Evolutionary conservation across 768 basidiomycete genomes (phyloP).

Genomic region (Rhodocollybia butyracea): DNA sequence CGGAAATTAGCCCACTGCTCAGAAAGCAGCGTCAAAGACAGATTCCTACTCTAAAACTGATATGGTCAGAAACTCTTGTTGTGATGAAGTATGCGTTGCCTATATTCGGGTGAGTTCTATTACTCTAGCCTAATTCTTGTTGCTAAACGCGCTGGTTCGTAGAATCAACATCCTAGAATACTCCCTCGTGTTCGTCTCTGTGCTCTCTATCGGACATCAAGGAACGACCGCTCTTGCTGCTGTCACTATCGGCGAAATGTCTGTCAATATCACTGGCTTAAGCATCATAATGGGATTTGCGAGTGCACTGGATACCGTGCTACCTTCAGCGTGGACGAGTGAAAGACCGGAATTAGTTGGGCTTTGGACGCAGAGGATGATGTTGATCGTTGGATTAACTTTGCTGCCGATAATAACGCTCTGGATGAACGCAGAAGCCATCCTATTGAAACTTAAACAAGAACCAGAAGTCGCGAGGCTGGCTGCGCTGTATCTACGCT

Average conservation of each 20-base stretch:
- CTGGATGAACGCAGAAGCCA: constrained; percentile 81
- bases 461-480: constrained; percentile 81
- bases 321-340: constrained; percentile 95
- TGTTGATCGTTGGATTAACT: background rate
- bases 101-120: constrained; percentile 56
- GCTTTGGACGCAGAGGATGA: constrained; percentile 88
- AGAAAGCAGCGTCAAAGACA: background rate
- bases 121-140: background rate
- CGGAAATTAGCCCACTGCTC: background rate
- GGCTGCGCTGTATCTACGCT: constrained; percentile 76
- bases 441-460: constrained; percentile 74
- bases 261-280: constrained; percentile 68
- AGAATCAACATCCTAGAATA: constrained; percentile 85
- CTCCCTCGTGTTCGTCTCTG: constrained; percentile 78
- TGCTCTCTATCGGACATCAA: constrained; percentile 87
- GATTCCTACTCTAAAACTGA: background rate
- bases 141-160: background rate
- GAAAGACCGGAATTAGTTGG: constrained; percentile 80
- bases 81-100: constrained; percentile 66
- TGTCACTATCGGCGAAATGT: constrained; percentile 71
- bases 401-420: constrained; percentile 44
- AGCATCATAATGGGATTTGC: constrained; percentile 81
- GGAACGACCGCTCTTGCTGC: constrained; percentile 89
- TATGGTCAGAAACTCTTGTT: constrained; percentile 58
- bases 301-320: constrained; percentile 87